Conservation (phyloP, 2,329 filamentous ascomycete species). For the Xylaria arbuscula region DNA sequence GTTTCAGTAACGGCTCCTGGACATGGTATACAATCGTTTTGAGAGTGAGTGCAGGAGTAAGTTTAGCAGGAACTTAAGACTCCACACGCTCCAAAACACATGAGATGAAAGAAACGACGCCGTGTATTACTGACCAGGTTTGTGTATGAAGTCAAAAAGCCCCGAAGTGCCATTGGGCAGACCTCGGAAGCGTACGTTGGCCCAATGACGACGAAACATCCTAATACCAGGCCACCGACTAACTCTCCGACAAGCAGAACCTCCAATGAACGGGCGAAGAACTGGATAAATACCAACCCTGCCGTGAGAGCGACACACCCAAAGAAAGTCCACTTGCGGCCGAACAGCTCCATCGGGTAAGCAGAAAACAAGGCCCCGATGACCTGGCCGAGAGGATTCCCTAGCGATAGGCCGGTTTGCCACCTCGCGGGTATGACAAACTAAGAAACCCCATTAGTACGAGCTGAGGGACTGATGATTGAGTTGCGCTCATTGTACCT, state of each 20-base stretch:
- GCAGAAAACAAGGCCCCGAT: conserved; percentile 63
- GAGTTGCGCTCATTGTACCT: conserved; percentile 42
- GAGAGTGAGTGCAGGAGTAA: neutral
- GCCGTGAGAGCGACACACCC: conserved; percentile 59
- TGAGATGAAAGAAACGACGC: neutral
- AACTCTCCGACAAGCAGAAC: conserved; percentile 71
- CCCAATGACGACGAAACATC: conserved; percentile 68
- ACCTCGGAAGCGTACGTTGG: conserved; percentile 72
- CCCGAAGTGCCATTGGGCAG: conserved; percentile 67
- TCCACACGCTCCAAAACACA: neutral
- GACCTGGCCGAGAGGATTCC: conserved; percentile 67
- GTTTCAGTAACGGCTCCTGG: neutral
- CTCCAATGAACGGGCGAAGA: conserved; percentile 67
- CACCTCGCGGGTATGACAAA: conserved; percentile 54
- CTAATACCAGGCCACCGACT: conserved; percentile 69
- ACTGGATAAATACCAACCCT: conserved; percentile 70
- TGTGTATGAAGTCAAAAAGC: conserved; percentile 68
- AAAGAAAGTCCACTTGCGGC: conserved; percentile 59
- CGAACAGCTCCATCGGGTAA: conserved; percentile 59
- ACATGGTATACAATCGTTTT: neutral
- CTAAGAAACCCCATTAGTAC: conserved; percentile 30
- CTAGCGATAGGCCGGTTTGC: conserved; percentile 62
- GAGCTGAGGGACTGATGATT: neutral
- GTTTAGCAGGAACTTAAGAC: neutral
- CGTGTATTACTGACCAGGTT: conserved; percentile 55